Conservation (phyloP, 176 grass and related monocot species). For the Avena sativa region DNA sequence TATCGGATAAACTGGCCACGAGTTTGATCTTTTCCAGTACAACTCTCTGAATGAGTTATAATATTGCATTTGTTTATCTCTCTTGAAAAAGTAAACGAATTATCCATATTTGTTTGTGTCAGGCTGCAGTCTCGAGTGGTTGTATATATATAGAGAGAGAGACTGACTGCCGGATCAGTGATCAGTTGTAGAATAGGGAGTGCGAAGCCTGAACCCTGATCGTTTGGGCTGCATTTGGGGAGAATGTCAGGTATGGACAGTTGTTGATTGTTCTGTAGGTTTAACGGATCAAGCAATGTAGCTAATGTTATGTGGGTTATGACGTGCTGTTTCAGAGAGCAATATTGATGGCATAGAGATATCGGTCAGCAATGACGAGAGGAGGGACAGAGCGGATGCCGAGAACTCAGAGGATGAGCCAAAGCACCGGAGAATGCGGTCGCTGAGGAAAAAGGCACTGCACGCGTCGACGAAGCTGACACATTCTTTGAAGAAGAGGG, state of each 20-base stretch:
- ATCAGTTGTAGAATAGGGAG: constrained; percentile 12
- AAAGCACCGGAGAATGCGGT: constrained; percentile 69
- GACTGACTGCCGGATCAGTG: constrained; percentile 2
- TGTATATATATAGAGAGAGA: neutral
- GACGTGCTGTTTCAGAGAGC: constrained; percentile 41
- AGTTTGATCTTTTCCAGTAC: neutral
- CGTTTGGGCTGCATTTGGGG: constrained; percentile 40
- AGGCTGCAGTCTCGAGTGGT: constrained; percentile 18
- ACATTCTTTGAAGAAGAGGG: constrained; percentile 96
- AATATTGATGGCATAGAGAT: constrained; percentile 46
- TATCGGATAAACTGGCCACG: neutral
- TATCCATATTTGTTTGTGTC: constrained; percentile 18
- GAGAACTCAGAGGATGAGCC: constrained; percentile 79
- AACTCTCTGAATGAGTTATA: constrained; percentile 8
- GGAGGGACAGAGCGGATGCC: constrained; percentile 60
- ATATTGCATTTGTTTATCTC: neutral
- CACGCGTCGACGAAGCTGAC: constrained; percentile 82
- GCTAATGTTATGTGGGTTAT: constrained; percentile 17
- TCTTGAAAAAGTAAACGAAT: neutral
- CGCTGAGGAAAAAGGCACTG: constrained; percentile 81
- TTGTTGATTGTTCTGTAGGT: constrained; percentile 7
- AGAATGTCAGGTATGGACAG: constrained; percentile 72
- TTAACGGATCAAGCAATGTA: constrained; percentile 34
- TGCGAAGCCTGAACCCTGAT: constrained; percentile 24
- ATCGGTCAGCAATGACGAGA: constrained; percentile 66